Evolutionary conservation across 73 alveolate species (phyloP).

Genomic region (Durusdinium trenchii): DNA sequence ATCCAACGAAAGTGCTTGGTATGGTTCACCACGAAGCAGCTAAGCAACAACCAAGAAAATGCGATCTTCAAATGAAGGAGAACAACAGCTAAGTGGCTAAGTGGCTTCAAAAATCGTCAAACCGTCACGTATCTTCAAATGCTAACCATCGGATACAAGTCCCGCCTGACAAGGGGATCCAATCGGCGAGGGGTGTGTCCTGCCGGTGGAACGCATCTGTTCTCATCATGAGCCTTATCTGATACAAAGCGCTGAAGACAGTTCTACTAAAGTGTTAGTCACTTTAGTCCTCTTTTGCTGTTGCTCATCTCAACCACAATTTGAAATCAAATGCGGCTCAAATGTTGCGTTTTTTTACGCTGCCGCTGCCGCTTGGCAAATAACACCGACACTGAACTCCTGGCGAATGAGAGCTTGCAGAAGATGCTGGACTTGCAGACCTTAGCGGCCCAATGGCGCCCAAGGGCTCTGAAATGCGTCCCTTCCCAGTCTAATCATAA

Average conservation of each 20-base stretch:
- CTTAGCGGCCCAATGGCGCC: neutral
- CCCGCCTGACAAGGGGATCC: conserved; percentile 45
- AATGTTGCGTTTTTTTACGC: too few species aligned
- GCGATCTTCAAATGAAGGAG: too few species aligned
- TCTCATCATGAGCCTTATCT: neutral
- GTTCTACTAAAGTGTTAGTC: too few species aligned
- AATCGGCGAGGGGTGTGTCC: conserved; percentile 45
- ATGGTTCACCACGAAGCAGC: too few species aligned
- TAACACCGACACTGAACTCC: neutral
- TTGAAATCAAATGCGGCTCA: too few species aligned
- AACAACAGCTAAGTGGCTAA: too few species aligned
- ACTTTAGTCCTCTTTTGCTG: too few species aligned
- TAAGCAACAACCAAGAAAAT: too few species aligned
- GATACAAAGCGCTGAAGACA: neutral
- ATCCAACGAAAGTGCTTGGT: too few species aligned
- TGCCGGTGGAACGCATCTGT: neutral
- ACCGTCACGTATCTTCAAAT: neutral
- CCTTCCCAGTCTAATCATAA: too few species aligned
- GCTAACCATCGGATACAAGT: neutral
- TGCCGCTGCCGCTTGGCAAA: too few species aligned
- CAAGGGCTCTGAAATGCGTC: neutral
- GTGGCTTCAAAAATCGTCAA: too few species aligned
- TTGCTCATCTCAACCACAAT: neutral
- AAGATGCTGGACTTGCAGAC: conserved; percentile 40
- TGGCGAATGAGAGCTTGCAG: conserved; percentile 50